Evolutionary conservation across 345 rosid species (phyloP).

Genomic region (Populus euphratica): DNA sequence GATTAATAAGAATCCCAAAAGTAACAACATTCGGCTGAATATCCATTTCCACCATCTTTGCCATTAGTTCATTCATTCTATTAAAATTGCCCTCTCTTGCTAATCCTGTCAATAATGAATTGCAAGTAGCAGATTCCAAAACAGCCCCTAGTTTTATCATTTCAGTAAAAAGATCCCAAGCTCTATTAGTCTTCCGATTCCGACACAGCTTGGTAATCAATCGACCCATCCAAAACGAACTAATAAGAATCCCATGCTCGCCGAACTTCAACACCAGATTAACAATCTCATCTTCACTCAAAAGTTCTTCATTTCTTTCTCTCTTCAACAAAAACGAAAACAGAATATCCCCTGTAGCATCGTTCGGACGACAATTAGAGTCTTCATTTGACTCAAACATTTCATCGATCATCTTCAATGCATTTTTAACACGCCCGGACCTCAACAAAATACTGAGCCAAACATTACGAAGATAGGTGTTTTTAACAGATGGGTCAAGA

Average conservation of each 20-base stretch:
- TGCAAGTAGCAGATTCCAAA: constrained; percentile 48
- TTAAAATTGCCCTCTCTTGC: constrained; percentile 43
- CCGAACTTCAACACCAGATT: constrained; percentile 45
- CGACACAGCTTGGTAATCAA: constrained; percentile 48
- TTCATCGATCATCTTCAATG: constrained; percentile 80
- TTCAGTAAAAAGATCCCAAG: constrained; percentile 45
- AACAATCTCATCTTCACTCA: constrained; percentile 38
- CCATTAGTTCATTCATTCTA: constrained; percentile 51
- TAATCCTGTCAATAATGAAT: constrained; percentile 54
- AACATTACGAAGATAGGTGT: constrained; percentile 43
- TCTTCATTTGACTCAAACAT: constrained; percentile 46
- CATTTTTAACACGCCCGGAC: constrained; percentile 42
- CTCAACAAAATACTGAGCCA: constrained; percentile 30
- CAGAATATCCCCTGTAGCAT: constrained; percentile 41
- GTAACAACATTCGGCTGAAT: constrained; percentile 57
- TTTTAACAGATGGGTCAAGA: constrained; percentile 36
- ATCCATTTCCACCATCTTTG: constrained; percentile 51
- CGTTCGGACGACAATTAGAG: constrained; percentile 40
- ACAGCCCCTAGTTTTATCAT: constrained; percentile 45
- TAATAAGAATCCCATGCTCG: constrained; percentile 47
- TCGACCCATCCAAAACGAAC: constrained; percentile 35
- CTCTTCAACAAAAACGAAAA: constrained; percentile 37
- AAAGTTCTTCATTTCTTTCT: constrained; percentile 19
- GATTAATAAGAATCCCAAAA: constrained; percentile 59
- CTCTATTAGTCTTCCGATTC: constrained; percentile 32